Conservation (phyloP, 208 protist species). For the Ichthyophonus hoferi region DNA sequence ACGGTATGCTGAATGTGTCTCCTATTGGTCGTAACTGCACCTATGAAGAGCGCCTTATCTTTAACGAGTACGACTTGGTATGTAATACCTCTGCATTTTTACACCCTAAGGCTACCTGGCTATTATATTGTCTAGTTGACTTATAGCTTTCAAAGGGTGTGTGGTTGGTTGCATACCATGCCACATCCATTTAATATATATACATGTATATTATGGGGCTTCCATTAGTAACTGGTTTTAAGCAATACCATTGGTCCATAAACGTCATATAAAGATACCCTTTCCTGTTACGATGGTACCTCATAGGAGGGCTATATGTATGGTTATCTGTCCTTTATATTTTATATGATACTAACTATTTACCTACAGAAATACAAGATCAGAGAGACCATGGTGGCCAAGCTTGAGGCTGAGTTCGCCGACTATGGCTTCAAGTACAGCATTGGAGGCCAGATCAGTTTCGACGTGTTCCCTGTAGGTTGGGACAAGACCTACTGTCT, state of each 20-base stretch:
- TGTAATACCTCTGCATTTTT: too few relatives aligned
- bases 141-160: too few relatives aligned
- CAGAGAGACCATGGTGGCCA: constrained; percentile 81
- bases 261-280: too few relatives aligned
- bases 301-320: too few relatives aligned
- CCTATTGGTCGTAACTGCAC: constrained; percentile 97
- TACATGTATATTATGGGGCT: too few relatives aligned
- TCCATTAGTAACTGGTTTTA: too few relatives aligned
- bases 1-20: constrained; percentile 98
- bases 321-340: neutral
- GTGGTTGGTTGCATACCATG: too few relatives aligned
- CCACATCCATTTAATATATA: too few relatives aligned
- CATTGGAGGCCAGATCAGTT: constrained; percentile 98
- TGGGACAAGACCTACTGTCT: constrained; percentile 99
- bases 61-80: constrained; percentile 89
- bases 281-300: too few relatives aligned
- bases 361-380: constrained; percentile 78
- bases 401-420: constrained; percentile 72
- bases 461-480: constrained; percentile 97
- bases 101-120: too few relatives aligned
- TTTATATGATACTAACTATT: neutral
- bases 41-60: constrained; percentile 92
- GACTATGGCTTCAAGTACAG: constrained; percentile 83
- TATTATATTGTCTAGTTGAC: too few relatives aligned
- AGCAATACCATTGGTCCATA: too few relatives aligned